These are phyloP conservation scores for Ensete glaucum DNA, from an alignment of 176 grass and related monocot genomes.

Conservation along the genomic window DNA sequence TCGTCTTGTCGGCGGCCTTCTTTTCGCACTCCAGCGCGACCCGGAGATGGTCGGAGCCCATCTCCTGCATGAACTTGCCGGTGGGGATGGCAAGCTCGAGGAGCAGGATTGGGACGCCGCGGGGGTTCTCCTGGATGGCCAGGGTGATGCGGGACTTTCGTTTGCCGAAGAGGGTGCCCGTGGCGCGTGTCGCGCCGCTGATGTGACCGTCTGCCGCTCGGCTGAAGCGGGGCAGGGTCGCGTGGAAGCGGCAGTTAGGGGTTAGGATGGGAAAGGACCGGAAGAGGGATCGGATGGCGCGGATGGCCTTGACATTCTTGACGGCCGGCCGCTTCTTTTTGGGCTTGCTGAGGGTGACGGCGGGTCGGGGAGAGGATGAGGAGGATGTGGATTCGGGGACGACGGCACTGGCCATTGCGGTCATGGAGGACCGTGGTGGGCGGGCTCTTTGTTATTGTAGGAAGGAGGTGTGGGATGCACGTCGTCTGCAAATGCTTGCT, in stretches of 20 bases:
- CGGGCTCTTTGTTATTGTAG: background rate
- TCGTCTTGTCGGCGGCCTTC: slow-evolving; percentile 35
- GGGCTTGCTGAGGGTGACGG: slow-evolving; percentile 48
- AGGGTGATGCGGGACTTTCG: slow-evolving; percentile 73
- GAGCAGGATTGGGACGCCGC: slow-evolving; percentile 72
- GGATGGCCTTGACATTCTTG: slow-evolving; percentile 42
- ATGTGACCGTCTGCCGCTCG: slow-evolving; percentile 46
- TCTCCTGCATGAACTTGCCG: slow-evolving; percentile 91
- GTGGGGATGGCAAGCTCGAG: slow-evolving; percentile 83
- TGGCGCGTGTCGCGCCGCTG: slow-evolving; percentile 53
- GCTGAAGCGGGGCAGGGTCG: slow-evolving; percentile 25
- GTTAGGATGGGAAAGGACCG: slow-evolving; percentile 73
- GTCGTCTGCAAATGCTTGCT: background rate
- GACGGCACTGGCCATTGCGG: background rate
- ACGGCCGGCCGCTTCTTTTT: slow-evolving; percentile 38
- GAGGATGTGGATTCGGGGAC: slow-evolving; percentile 32
- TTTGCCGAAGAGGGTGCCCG: slow-evolving; percentile 82
- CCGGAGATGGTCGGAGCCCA: slow-evolving; percentile 77
- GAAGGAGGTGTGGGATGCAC: background rate
- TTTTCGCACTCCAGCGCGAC: slow-evolving; percentile 87
- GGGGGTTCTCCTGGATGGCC: slow-evolving; percentile 71
- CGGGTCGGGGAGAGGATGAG: slow-evolving; percentile 34
- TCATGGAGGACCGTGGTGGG: slow-evolving; percentile 3
- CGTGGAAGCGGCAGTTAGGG: slow-evolving; percentile 57
- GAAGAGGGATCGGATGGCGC: slow-evolving; percentile 70